Evolutionary conservation across 495 filamentous ascomycete genomes (phyloP).

Genomic region (Acidiella bohemica): DNA sequence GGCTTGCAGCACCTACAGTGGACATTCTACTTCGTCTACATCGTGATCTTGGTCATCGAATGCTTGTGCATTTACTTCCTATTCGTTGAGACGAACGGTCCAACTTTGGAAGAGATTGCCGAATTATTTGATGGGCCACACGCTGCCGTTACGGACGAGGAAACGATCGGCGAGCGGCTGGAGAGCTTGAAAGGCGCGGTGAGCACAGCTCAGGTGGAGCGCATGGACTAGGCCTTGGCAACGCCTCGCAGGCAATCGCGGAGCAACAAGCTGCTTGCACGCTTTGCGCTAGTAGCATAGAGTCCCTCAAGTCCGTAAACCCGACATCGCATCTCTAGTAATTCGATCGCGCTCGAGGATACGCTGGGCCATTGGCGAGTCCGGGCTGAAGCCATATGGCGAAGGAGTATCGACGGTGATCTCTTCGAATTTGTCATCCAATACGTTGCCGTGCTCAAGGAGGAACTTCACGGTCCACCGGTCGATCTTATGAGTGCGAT

Average conservation of each 20-base stretch:
- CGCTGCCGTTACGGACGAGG: slow-evolving; percentile 18
- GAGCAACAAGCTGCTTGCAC: no score
- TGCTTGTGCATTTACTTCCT: slow-evolving; percentile 44
- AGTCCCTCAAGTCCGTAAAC: neutral
- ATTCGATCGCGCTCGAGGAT: neutral
- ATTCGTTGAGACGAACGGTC: slow-evolving; percentile 53
- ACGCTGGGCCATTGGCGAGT: neutral
- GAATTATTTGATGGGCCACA: slow-evolving; percentile 25
- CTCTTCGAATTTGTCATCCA: slow-evolving; percentile 16
- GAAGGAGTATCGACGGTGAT: neutral
- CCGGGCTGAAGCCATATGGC: neutral
- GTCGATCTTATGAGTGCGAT: slow-evolving; percentile 28
- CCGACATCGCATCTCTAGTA: neutral
- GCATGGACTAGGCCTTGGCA: no score
- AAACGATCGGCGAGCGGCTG: neutral
- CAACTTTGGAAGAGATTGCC: slow-evolving; percentile 55
- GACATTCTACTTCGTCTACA: slow-evolving; percentile 23
- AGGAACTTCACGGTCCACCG: slow-evolving; percentile 33
- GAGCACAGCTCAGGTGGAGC: no score
- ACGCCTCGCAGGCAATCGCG: no score
- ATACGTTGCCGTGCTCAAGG: slow-evolving; percentile 24
- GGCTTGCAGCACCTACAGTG: slow-evolving; percentile 20
- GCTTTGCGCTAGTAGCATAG: no score
- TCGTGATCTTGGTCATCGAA: slow-evolving; percentile 19
- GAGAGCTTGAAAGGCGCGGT: no score